phyloP scores from a whole-genome alignment of 2,329 filamentous ascomycete genomes.

The Epichloe sibirici region DNA sequence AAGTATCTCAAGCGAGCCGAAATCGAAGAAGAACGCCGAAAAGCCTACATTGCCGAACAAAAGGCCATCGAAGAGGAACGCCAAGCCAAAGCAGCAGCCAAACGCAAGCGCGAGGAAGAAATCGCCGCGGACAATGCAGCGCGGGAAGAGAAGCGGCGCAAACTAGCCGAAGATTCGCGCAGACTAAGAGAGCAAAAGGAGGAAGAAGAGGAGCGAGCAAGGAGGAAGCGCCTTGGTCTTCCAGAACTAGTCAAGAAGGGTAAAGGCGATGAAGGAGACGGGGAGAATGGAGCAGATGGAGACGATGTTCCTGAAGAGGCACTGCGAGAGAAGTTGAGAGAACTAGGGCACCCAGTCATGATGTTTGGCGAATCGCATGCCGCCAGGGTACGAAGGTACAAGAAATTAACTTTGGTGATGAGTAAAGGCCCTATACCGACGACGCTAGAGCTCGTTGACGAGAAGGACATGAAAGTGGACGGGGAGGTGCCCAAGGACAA shows the following conservation, averaged over 20 bases:
- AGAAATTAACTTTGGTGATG: constrained; percentile 47
- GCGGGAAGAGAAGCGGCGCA: constrained; percentile 71
- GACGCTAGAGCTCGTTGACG: constrained; percentile 64
- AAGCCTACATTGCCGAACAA: constrained; percentile 73
- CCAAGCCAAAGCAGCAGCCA: constrained; percentile 55
- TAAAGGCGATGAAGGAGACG: constrained; percentile 26
- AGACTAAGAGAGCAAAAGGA: constrained; percentile 59
- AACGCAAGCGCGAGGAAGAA: constrained; percentile 84
- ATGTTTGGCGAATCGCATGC: constrained; percentile 75
- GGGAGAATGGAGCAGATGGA: constrained; percentile 29
- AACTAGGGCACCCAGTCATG: constrained; percentile 56
- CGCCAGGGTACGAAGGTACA: constrained; percentile 58
- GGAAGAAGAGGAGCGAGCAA: constrained; percentile 56
- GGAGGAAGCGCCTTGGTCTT: constrained; percentile 67
- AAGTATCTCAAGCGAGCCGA: constrained; percentile 84
- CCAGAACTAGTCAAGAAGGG: constrained; percentile 49
- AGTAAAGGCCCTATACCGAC: constrained; percentile 78
- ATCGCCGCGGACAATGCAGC: constrained; percentile 54
- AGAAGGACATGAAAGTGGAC: constrained; percentile 79
- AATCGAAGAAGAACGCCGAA: constrained; percentile 68
- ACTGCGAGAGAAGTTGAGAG: constrained; percentile 54
- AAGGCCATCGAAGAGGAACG: constrained; percentile 60
- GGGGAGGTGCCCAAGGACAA: constrained; percentile 48
- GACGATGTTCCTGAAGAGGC: constrained; percentile 63
- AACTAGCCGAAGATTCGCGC: constrained; percentile 70